These are phyloP conservation scores for Clathrus columnatus DNA, from an alignment of 768 basidiomycete genomes.

Conservation along the genomic window DNA sequence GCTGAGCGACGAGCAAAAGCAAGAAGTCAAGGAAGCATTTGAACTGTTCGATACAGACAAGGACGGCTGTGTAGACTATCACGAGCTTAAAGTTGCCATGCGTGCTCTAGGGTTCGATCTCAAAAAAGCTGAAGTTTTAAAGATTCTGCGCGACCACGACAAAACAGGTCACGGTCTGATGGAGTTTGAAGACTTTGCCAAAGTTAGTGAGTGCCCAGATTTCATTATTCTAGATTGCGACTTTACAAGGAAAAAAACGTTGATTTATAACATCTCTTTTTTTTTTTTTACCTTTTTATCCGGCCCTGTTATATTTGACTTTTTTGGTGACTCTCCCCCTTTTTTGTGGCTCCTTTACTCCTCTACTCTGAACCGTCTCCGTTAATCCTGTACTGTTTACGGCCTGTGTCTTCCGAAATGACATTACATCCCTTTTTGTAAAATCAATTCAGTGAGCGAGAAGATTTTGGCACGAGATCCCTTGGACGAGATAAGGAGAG, in stretches of 20 bases:
- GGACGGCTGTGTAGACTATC: conserved; percentile 92
- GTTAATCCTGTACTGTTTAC: not conserved
- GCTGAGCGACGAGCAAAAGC: conserved; percentile 80
- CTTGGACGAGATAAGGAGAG: conserved; percentile 90
- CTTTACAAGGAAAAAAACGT: too few species aligned
- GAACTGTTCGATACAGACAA: conserved; percentile 99
- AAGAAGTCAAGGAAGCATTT: conserved; percentile 98
- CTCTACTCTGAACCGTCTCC: not conserved
- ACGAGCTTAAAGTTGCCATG: conserved; percentile 99
- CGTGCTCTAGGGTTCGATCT: conserved; percentile 94
- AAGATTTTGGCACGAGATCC: conserved; percentile 91
- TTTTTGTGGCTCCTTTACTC: not conserved
- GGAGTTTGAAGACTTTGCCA: conserved; percentile 89
- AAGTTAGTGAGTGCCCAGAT: conserved; percentile 61
- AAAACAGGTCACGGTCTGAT: conserved; percentile 76
- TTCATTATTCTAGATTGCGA: too few species aligned
- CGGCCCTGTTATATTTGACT: conserved; percentile 6
- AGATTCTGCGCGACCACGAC: conserved; percentile 85
- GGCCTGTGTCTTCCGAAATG: not conserved
- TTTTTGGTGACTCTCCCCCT: not conserved
- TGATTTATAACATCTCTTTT: too few species aligned
- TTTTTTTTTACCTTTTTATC: conserved; percentile 13
- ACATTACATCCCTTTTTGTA: not conserved
- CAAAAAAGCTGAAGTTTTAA: conserved; percentile 97
- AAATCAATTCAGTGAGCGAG: conserved; percentile 70